These are phyloP conservation scores for Taiwanofungus camphoratus DNA, from an alignment of 1,284 basidiomycete genomes.

Conservation along the genomic window DNA sequence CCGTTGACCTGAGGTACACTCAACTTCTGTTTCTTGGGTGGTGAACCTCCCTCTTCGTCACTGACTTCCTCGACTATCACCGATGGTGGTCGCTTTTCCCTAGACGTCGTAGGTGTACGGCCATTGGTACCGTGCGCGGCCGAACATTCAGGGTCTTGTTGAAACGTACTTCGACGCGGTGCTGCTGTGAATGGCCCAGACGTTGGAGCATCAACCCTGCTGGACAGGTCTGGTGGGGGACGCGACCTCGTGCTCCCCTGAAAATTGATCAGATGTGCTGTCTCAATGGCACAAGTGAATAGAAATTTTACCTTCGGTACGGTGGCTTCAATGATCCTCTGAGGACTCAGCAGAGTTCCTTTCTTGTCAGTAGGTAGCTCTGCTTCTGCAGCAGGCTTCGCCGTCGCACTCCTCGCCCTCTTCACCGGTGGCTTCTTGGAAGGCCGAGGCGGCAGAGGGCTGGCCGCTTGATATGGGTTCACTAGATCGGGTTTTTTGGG, in stretches of 20 bases:
- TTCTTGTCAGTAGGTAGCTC: slow-evolving; percentile 17
- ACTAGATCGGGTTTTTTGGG: slow-evolving; percentile 56
- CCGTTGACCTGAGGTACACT: slow-evolving; percentile 15
- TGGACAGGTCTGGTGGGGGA: slow-evolving; percentile 41
- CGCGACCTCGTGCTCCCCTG: slow-evolving; percentile 69
- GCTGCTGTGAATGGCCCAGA: slow-evolving; percentile 4
- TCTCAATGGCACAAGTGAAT: background rate
- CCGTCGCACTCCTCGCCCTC: slow-evolving; percentile 22
- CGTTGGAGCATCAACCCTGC: slow-evolving; percentile 13
- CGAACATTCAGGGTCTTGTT: slow-evolving; percentile 17
- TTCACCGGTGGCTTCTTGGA: slow-evolving; percentile 30
- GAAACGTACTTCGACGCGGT: slow-evolving; percentile 20
- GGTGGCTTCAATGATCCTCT: slow-evolving; percentile 67
- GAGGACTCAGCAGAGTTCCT: slow-evolving; percentile 38
- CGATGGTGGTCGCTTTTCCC: slow-evolving; percentile 6
- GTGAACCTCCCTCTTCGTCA: slow-evolving; percentile 25
- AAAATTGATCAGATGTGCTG: background rate
- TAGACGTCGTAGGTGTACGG: slow-evolving; percentile 7
- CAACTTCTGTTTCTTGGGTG: slow-evolving; percentile 36
- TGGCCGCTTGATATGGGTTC: slow-evolving; percentile 67
- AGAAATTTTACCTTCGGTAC: slow-evolving; percentile 50
- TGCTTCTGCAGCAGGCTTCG: slow-evolving; percentile 26
- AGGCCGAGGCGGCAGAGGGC: slow-evolving; percentile 42
- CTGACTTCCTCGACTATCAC: slow-evolving; percentile 22
- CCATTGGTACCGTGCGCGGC: slow-evolving; percentile 17